Evolutionary conservation across 2,329 filamentous ascomycete species (phyloP).

Genomic region (Paracamarosporium sp.): DNA sequence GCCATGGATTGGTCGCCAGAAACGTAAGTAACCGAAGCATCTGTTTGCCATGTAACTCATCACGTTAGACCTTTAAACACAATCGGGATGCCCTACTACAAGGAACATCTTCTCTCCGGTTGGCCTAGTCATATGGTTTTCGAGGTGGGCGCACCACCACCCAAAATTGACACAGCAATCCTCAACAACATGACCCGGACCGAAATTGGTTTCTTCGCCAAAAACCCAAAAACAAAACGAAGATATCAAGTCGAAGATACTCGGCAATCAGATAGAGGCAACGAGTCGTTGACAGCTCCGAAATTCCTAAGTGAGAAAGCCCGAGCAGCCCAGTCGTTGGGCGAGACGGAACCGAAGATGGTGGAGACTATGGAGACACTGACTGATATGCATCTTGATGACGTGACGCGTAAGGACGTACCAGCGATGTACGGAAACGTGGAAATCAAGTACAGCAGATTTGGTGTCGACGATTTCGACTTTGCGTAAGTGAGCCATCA

Average conservation of each 20-base stretch:
- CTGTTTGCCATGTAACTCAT: slow-evolving; percentile 10
- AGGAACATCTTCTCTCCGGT: slow-evolving; percentile 83
- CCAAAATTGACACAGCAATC: slow-evolving; percentile 74
- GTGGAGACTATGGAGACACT: slow-evolving; percentile 69
- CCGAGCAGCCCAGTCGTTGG: slow-evolving; percentile 61
- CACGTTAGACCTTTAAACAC: slow-evolving; percentile 73
- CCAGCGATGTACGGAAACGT: slow-evolving; percentile 90
- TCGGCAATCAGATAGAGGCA: slow-evolving; percentile 64
- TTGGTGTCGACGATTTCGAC: slow-evolving; percentile 99
- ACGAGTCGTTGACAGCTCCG: slow-evolving; percentile 73
- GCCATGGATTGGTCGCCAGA: slow-evolving; percentile 75
- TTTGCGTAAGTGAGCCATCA: slow-evolving; percentile 70
- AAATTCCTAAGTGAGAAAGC: slow-evolving; percentile 96
- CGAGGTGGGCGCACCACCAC: slow-evolving; percentile 83
- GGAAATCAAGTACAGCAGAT: slow-evolving; percentile 98
- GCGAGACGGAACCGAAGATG: slow-evolving; percentile 36
- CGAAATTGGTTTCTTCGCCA: slow-evolving; percentile 80
- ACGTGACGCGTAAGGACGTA: slow-evolving; percentile 78
- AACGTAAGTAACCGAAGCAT: slow-evolving; percentile 58
- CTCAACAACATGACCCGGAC: slow-evolving; percentile 71
- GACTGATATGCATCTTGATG: slow-evolving; percentile 72
- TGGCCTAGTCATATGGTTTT: slow-evolving; percentile 87
- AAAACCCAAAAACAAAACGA: slow-evolving; percentile 73
- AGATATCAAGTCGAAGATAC: slow-evolving; percentile 87
- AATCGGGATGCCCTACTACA: slow-evolving; percentile 92